Evolutionary conservation across 345 rosid species (phyloP).

Genomic region (Gossypium raimondii): DNA sequence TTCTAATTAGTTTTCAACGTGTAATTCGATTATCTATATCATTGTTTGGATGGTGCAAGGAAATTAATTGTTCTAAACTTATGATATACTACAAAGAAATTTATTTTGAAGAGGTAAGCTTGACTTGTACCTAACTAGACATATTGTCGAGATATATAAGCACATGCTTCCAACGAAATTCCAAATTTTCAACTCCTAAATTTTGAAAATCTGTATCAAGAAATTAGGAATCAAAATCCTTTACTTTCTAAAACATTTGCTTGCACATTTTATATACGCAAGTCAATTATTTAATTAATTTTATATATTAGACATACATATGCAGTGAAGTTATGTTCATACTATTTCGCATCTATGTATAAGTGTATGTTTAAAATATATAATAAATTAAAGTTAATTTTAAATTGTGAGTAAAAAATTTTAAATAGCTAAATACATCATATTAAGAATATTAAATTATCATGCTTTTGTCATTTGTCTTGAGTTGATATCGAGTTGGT

Average conservation of each 20-base stretch:
- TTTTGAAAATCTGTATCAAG: neutral
- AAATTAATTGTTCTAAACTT: conserved; percentile 5
- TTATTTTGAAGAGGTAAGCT: neutral
- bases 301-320: neutral
- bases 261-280: neutral
- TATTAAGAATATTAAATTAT: too few relatives aligned
- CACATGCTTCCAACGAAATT: neutral
- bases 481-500: too few relatives aligned
- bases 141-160: neutral
- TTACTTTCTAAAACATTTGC: neutral
- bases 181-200: neutral
- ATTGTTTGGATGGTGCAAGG: neutral
- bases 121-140: neutral
- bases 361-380: too few relatives aligned
- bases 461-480: too few relatives aligned
- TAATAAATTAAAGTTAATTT: too few relatives aligned
- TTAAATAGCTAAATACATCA: too few relatives aligned
- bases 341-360: too few relatives aligned
- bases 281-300: neutral
- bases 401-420: too few relatives aligned
- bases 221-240: neutral
- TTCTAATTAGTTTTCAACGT: neutral
- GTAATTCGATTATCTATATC: neutral
- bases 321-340: neutral
- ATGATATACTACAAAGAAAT: neutral